Base-by-base conservation (phyloP, 2,329 filamentous ascomycete genomes). In the Macrophomina pseudophaseolina region DNA sequence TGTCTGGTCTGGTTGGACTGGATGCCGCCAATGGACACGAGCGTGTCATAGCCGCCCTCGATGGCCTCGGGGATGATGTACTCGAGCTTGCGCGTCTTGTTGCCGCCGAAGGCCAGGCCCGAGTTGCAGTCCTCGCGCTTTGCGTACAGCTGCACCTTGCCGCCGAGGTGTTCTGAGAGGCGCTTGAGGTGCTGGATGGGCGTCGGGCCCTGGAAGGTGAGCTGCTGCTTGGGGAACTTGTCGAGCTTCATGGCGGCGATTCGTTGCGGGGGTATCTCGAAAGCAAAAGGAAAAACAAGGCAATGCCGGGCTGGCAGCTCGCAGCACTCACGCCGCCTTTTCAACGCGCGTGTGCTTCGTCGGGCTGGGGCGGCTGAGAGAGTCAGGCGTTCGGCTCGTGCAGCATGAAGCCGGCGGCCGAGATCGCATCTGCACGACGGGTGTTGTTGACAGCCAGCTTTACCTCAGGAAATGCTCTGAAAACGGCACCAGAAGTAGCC, bases 121-220 rank as follows among this genome's bases (percentile, higher is more conserved):
- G 87, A 90, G 78, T 90, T 90, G 73, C 88, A 87, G 78, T 92
- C 90, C 70, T 92, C 90, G 60, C 90, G 85, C 78, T 92, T 92
- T 64, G 90, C 89, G 74, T 87, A 92, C 69, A 92, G 84, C 23
- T 83, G 81, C 48, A 90, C 86, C 71, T 84, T 84, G 35, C 84
- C 84, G 58, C 86, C 84, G 7, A 91, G 83, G 30, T 86, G 86
- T 64, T 82, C 75, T 38, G 87, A 88, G 73, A 91, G 90, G 69
- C 88, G 84, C 65, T 88, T 86, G 42, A 92, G 85, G 62, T 82
- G 77, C 74, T 92, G 88, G 72, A 92, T 89, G 35, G 89, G 89
- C 0, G 89, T 91, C 16, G 88, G 86, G 0, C 87, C 88, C 64
- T 91, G 89, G 68, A 90, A 86, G 71, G 91, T 85, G 9, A 81